A percentile compares a stretch with the other conserved stretches of the same genome.
phyloP scores from a whole-genome alignment of 768 basidiomycete genomes.

The Russula emetica region DNA sequence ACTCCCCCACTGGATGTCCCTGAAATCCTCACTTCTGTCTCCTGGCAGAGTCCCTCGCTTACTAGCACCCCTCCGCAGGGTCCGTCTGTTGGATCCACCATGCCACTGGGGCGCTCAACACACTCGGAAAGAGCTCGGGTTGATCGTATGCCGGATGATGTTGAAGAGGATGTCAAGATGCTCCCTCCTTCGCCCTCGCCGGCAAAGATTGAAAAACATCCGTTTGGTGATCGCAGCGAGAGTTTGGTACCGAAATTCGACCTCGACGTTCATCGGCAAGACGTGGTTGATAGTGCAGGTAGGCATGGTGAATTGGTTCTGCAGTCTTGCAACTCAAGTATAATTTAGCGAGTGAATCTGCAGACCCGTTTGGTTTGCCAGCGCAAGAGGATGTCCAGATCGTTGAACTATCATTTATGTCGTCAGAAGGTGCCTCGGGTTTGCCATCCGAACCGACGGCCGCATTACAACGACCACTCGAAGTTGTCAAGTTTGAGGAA shows the following conservation, averaged over 20 bases:
- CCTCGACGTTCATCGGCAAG: constrained; percentile 27
- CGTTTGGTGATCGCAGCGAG: constrained; percentile 29
- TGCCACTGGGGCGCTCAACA: constrained; percentile 39
- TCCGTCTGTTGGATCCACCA: constrained; percentile 31
- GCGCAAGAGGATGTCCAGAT: constrained; percentile 33
- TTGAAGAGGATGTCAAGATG: constrained; percentile 42
- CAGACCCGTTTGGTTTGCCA: constrained; percentile 32
- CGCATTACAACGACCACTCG: constrained; percentile 39
- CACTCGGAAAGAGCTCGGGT: constrained; percentile 37
- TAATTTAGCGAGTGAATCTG: constrained; percentile 30
- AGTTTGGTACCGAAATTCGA: constrained; percentile 38
- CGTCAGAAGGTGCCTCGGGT: constrained; percentile 27
- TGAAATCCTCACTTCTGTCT: constrained; percentile 8
- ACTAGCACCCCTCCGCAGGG: constrained; percentile 25
- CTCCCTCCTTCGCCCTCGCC: constrained; percentile 51
- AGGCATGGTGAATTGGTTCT: background rate
- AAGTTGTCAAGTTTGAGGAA: constrained; percentile 34
- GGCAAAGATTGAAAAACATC: constrained; percentile 31
- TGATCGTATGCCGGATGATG: constrained; percentile 30
- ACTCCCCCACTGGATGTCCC: constrained; percentile 27
- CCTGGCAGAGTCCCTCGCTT: constrained; percentile 26
- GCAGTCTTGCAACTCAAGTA: constrained; percentile 3
- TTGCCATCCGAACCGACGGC: constrained; percentile 26
- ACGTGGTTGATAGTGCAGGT: constrained; percentile 13
- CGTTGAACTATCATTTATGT: constrained; percentile 32